Evolutionary conservation across 129 eudicot genomes (phyloP).

Genomic region (Escallonia herrerae): DNA sequence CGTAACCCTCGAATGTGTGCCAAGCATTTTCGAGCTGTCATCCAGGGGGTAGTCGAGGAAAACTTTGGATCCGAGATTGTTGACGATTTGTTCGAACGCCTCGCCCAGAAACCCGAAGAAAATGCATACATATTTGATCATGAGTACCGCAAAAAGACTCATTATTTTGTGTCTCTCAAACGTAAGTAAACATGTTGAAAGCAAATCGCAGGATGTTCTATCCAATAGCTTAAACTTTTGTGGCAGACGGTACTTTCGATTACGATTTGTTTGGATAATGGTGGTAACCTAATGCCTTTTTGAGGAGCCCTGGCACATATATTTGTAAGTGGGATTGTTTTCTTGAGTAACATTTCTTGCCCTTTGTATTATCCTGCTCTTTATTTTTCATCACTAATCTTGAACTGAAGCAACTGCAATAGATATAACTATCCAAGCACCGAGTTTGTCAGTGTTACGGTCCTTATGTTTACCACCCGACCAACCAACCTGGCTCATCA

Average conservation of each 20-base stretch:
- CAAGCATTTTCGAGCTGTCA: background rate
- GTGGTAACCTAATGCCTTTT: no score
- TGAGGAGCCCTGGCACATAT: no score
- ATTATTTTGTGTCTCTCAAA: no score
- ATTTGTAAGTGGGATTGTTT: background rate
- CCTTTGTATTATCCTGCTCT: background rate
- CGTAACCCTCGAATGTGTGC: background rate
- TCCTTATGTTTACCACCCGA: no score
- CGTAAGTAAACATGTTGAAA: slow-evolving; percentile 9
- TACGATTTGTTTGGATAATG: no score
- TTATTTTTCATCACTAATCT: no score
- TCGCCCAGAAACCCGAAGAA: background rate
- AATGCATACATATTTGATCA: no score
- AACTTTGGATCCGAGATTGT: background rate
- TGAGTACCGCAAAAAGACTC: no score
- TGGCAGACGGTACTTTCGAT: background rate
- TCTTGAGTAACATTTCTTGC: background rate
- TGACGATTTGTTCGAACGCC: background rate
- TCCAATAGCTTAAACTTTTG: slow-evolving; percentile 26
- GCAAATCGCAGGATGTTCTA: slow-evolving; percentile 11
- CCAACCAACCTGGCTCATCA: no score
- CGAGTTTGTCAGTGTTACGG: no score
- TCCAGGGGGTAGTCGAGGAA: background rate
- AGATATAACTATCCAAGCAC: no score
- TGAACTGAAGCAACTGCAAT: no score